Percentiles rank a stretch among this genome's conserved stretches.
Conservation (phyloP, 768 basidiomycete species). For the Dendrothele bispora region DNA sequence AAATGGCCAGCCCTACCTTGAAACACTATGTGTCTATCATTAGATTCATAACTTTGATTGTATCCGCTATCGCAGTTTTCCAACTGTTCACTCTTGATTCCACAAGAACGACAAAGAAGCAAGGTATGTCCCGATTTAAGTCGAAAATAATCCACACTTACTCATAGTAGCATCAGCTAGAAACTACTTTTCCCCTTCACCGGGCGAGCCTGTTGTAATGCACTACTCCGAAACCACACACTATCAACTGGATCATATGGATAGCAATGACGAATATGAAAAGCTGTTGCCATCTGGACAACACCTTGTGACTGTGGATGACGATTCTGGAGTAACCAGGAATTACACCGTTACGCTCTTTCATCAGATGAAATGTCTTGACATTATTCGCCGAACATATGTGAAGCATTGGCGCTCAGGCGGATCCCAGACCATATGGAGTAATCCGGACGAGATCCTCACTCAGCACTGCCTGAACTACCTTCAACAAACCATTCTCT, state of each 20-base stretch:
- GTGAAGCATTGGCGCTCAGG: too few species aligned
- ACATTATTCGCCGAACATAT: slow-evolving; percentile 1
- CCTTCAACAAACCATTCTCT: slow-evolving; percentile 31
- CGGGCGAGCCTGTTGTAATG: background rate
- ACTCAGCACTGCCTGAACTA: slow-evolving; percentile 33
- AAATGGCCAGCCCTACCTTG: too few species aligned
- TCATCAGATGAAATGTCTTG: slow-evolving; percentile 1
- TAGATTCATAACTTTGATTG: too few species aligned
- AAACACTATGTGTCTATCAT: too few species aligned
- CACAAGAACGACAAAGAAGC: too few species aligned
- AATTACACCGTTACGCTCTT: slow-evolving; percentile 1
- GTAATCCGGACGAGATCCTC: slow-evolving; percentile 1
- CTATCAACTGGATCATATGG: background rate
- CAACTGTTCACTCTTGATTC: too few species aligned
- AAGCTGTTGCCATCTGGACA: background rate
- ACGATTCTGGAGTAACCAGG: background rate
- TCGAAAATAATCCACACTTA: too few species aligned
- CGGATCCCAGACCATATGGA: background rate
- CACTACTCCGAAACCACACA: background rate
- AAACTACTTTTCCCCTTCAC: too few species aligned
- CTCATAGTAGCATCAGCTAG: too few species aligned
- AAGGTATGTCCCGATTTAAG: too few species aligned
- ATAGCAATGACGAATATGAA: background rate
- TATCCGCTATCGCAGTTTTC: too few species aligned
- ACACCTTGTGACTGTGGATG: background rate